Evolutionary conservation across 1,284 basidiomycete genomes (phyloP).

Genomic region (Melanopsichium pennsylvanicum): DNA sequence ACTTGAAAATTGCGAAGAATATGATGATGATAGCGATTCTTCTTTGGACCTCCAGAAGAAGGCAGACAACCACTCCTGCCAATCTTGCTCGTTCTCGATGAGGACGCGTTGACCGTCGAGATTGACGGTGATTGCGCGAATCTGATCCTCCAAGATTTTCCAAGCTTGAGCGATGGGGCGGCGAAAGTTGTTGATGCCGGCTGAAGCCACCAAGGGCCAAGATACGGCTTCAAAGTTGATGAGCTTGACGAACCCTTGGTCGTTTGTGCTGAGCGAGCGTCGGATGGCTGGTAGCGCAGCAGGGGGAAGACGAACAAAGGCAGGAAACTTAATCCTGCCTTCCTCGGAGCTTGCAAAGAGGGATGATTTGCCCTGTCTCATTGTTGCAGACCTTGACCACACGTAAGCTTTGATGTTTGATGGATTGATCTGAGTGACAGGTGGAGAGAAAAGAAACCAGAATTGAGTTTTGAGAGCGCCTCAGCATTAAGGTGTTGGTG

Average conservation of each 20-base stretch:
- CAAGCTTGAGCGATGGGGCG: constrained; percentile 11
- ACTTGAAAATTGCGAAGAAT: no score
- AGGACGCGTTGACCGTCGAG: neutral
- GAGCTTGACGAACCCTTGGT: constrained; percentile 6
- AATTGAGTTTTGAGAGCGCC: neutral
- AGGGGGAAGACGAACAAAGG: constrained; percentile 19
- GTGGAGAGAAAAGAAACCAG: neutral
- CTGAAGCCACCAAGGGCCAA: neutral
- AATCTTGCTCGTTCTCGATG: constrained; percentile 14
- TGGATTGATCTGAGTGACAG: no score
- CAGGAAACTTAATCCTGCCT: constrained; percentile 7
- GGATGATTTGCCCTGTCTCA: neutral
- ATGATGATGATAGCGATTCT: no score
- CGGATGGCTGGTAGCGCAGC: constrained; percentile 4
- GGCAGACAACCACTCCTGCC: constrained; percentile 10
- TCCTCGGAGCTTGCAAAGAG: neutral
- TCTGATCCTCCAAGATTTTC: neutral
- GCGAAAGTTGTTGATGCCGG: neutral
- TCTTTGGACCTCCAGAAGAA: constrained; percentile 1
- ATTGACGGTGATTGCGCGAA: constrained; percentile 9
- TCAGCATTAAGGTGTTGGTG: no score
- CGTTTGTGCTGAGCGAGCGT: neutral
- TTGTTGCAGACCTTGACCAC: neutral
- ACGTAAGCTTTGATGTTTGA: neutral
- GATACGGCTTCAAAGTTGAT: neutral